Evolutionary conservation across 768 basidiomycete genomes (phyloP).

Genomic region (Lactarius psammicola): DNA sequence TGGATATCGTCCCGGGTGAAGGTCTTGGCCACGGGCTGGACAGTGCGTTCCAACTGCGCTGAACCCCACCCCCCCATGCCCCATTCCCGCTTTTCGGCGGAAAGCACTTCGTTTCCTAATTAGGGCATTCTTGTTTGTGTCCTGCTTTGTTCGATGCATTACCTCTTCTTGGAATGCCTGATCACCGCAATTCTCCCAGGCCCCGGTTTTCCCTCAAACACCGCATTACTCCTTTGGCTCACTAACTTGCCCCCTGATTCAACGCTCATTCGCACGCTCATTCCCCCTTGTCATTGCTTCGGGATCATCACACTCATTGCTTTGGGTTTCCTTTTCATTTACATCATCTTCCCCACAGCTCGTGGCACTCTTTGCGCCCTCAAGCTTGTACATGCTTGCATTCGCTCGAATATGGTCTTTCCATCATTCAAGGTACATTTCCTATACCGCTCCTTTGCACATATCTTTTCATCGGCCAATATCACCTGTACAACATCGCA

Average conservation of each 20-base stretch:
- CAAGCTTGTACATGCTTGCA: conserved; percentile 2
- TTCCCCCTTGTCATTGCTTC: conserved; percentile 16
- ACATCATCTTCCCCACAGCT: conserved; percentile 15
- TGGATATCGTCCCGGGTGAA: conserved; percentile 32
- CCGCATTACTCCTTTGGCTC: conserved; percentile 18
- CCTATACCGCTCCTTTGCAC: conserved; percentile 16
- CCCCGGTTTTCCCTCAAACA: background rate
- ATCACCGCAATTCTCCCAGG: background rate
- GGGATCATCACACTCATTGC: conserved; percentile 22
- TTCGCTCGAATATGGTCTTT: conserved; percentile 7
- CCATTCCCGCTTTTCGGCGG: background rate
- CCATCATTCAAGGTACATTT: conserved; percentile 19
- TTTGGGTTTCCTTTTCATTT: conserved; percentile 11
- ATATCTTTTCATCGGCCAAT: conserved; percentile 18
- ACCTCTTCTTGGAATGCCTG: conserved; percentile 1
- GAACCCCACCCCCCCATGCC: conserved; percentile 21
- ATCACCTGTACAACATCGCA: conserved; percentile 28
- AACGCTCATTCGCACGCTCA: conserved; percentile 24
- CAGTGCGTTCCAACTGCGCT: conserved; percentile 71
- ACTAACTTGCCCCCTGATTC: conserved; percentile 8
- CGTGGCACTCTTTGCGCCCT: conserved; percentile 2
- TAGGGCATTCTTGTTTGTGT: conserved; percentile 3
- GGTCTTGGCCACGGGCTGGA: conserved; percentile 47
- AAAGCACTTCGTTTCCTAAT: background rate
- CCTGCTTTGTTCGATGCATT: background rate